phyloP scores from a whole-genome alignment of 345 rosid genomes.

The thale cress (Arabidopsis thaliana) region DNA sequence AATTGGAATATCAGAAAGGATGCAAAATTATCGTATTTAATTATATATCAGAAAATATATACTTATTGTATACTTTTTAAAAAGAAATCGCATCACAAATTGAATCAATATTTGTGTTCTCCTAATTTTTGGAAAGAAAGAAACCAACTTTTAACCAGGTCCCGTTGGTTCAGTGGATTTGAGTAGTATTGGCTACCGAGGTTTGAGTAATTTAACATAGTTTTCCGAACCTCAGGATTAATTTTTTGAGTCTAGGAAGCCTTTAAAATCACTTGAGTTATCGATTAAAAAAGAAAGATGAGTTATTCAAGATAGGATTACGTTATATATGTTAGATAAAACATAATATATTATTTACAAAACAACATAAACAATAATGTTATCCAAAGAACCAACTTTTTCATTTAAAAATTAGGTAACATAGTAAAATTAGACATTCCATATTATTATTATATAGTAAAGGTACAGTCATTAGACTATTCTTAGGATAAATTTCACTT shows the following conservation, averaged over 20 bases:
- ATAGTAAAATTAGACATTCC: constrained; percentile 16
- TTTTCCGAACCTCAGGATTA: too few species aligned
- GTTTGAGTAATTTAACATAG: too few species aligned
- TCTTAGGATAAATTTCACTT: constrained; percentile 31
- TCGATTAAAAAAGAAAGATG: too few species aligned
- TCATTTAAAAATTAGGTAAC: constrained; percentile 34
- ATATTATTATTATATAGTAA: constrained; percentile 7
- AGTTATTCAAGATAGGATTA: too few species aligned
- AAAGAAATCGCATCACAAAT: background rate
- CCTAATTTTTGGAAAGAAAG: background rate
- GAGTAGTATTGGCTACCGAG: too few species aligned
- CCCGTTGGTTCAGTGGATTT: too few species aligned
- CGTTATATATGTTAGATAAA: background rate
- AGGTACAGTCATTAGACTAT: constrained; percentile 22
- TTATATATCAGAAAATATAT: background rate
- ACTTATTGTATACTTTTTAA: background rate
- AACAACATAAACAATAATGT: constrained; percentile 41
- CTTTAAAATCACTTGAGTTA: too few species aligned
- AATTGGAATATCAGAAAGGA: background rate
- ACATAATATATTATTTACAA: background rate
- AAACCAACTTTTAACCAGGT: background rate
- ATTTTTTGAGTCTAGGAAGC: too few species aligned
- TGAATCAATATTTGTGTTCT: background rate
- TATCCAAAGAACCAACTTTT: constrained; percentile 18
- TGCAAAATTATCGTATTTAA: background rate